A percentile compares a stretch with the other conserved stretches of the same genome.
phyloP scores from a whole-genome alignment of 805 yeast genomes.

The Candida glaebosa region DNA sequence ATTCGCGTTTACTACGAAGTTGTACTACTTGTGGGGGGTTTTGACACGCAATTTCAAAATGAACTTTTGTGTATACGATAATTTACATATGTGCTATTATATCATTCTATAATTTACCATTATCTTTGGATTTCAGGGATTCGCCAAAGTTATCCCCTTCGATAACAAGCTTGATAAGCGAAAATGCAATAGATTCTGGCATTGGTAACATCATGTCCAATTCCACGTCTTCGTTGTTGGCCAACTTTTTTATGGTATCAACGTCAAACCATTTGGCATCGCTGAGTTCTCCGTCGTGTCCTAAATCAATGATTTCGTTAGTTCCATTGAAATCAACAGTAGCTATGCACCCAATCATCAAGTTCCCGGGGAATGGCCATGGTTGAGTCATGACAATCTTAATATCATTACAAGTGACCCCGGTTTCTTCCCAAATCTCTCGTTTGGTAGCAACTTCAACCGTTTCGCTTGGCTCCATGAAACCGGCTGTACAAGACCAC shows the following conservation, averaged over 20 bases:
- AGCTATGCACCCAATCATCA: constrained; percentile 92
- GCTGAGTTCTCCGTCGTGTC: constrained; percentile 79
- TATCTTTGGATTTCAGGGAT: not conserved
- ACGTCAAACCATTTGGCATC: constrained; percentile 86
- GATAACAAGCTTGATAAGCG: constrained; percentile 40
- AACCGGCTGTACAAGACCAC: constrained; percentile 91
- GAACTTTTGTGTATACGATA: no score
- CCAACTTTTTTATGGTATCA: constrained; percentile 44
- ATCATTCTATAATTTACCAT: constrained; percentile 10
- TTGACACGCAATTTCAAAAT: no score
- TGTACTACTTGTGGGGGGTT: no score
- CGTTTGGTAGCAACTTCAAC: constrained; percentile 83
- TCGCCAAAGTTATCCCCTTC: constrained; percentile 15
- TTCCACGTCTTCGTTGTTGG: constrained; percentile 22
- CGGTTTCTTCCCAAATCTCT: constrained; percentile 96
- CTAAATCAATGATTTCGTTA: constrained; percentile 64
- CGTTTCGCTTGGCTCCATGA: constrained; percentile 92
- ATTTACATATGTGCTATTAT: no score
- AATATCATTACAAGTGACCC: constrained; percentile 60
- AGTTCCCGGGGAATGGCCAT: constrained; percentile 94
- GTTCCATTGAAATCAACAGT: constrained; percentile 65
- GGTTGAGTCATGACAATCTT: constrained; percentile 77
- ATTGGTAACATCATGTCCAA: constrained; percentile 41
- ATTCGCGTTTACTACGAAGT: no score
- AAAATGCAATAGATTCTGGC: constrained; percentile 41